phyloP scores from a whole-genome alignment of 306 rosid genomes.

The Gillenia trifoliata region DNA sequence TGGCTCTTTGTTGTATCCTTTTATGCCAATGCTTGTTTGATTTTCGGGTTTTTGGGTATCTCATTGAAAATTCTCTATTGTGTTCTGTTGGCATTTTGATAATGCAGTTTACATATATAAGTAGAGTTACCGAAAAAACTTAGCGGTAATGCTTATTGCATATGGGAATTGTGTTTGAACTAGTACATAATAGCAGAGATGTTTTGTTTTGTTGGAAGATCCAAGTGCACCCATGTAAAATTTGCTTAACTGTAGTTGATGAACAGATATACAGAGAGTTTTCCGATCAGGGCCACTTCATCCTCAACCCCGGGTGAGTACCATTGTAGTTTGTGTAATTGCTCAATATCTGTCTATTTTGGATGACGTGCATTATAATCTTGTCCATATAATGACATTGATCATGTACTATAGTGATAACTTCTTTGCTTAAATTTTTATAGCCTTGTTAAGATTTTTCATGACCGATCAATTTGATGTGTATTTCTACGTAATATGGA shows the following conservation, averaged over 20 bases:
- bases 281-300: constrained; percentile 72
- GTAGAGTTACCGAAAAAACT: neutral
- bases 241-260: constrained; percentile 44
- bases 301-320: constrained; percentile 86
- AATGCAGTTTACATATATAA: neutral
- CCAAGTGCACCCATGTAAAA: neutral
- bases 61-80: neutral
- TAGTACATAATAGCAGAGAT: neutral
- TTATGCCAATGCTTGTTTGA: neutral
- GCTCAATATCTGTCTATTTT: neutral
- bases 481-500: neutral
- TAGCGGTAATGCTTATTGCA: neutral
- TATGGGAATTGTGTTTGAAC: neutral
- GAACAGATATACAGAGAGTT: constrained; percentile 82
- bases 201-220: neutral
- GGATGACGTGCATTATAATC: neutral
- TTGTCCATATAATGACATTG: neutral
- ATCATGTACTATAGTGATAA: neutral
- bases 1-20: constrained; percentile 98
- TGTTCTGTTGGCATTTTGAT: neutral
- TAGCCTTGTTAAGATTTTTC: neutral
- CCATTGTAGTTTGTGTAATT: neutral
- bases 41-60: neutral
- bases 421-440: neutral
- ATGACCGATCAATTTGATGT: neutral